A percentile compares a stretch with the other conserved stretches of the same genome.
phyloP scores from a whole-genome alignment of 1,284 basidiomycete genomes.

The Tilletia walkeri region DNA sequence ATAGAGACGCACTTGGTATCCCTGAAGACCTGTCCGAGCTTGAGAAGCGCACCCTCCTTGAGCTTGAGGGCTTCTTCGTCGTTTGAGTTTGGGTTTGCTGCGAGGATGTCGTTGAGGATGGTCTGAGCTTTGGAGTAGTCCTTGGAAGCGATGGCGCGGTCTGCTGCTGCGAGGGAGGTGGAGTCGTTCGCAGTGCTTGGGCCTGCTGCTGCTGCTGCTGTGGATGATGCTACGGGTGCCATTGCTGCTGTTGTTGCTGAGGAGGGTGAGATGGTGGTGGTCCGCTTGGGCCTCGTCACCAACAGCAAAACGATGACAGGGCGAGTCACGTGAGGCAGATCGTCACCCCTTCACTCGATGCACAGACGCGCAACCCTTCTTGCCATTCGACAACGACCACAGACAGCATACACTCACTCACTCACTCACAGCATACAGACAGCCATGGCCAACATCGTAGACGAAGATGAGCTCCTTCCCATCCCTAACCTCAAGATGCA shows the following conservation, averaged over 20 bases:
- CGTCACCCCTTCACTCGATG: neutral
- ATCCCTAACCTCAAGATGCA: conserved; percentile 52
- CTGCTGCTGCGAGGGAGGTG: conserved; percentile 41
- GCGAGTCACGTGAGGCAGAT: neutral
- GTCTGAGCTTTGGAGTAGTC: conserved; percentile 37
- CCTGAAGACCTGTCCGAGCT: conserved; percentile 82
- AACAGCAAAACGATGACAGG: neutral
- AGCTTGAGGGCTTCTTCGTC: conserved; percentile 69
- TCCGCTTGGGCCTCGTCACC: conserved; percentile 12
- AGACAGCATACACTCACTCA: neutral
- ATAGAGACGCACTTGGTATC: conserved; percentile 63
- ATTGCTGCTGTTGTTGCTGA: neutral
- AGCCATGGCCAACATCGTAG: conserved; percentile 34
- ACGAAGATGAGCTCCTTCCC: conserved; percentile 45
- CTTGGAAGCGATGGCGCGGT: conserved; percentile 44
- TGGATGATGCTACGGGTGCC: conserved; percentile 12
- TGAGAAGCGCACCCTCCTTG: conserved; percentile 81
- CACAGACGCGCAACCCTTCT: neutral
- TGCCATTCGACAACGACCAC: neutral
- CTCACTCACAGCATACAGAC: neutral
- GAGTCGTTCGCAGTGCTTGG: neutral
- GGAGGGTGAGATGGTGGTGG: neutral
- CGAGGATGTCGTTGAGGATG: conserved; percentile 48
- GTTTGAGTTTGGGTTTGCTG: conserved; percentile 25
- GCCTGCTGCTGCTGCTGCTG: neutral